phyloP scores from a whole-genome alignment of 1,284 basidiomycete species.

The Inonotus obliquus region DNA sequence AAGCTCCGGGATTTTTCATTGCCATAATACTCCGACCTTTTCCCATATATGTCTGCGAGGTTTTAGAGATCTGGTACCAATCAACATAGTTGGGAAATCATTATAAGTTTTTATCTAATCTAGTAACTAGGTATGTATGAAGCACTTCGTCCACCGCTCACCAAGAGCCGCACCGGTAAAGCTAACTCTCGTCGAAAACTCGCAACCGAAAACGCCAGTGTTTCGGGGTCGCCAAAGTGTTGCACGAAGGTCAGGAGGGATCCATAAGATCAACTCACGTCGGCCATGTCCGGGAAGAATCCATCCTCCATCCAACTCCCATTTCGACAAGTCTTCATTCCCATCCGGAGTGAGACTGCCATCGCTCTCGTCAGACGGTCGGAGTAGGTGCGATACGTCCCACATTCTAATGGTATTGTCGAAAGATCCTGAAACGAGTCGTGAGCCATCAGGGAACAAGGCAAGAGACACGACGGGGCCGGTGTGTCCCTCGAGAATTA shows the following conservation, averaged over 20 bases:
- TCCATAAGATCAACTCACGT: constrained; percentile 1
- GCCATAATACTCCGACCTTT: too few relatives aligned
- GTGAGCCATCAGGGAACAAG: constrained; percentile 3
- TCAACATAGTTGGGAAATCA: too few relatives aligned
- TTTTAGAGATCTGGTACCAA: too few relatives aligned
- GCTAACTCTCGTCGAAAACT: background rate
- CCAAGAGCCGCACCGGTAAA: constrained; percentile 1
- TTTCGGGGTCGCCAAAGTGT: constrained; percentile 1
- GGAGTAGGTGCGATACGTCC: too few relatives aligned
- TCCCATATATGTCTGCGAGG: too few relatives aligned
- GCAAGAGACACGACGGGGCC: background rate
- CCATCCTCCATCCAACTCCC: constrained; percentile 4
- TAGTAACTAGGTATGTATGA: too few relatives aligned
- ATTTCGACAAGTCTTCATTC: background rate
- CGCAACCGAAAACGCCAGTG: background rate
- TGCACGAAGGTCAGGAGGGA: constrained; percentile 3
- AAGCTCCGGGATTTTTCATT: too few relatives aligned
- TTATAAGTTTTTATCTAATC: too few relatives aligned
- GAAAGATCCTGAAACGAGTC: too few relatives aligned
- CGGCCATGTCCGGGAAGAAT: background rate
- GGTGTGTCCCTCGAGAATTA: background rate
- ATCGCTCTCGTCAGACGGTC: too few relatives aligned
- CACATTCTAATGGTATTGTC: too few relatives aligned
- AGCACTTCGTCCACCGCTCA: background rate
- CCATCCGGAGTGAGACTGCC: background rate